Conservation (phyloP, 805 yeast species). For the Priceomyces castillae region DNA sequence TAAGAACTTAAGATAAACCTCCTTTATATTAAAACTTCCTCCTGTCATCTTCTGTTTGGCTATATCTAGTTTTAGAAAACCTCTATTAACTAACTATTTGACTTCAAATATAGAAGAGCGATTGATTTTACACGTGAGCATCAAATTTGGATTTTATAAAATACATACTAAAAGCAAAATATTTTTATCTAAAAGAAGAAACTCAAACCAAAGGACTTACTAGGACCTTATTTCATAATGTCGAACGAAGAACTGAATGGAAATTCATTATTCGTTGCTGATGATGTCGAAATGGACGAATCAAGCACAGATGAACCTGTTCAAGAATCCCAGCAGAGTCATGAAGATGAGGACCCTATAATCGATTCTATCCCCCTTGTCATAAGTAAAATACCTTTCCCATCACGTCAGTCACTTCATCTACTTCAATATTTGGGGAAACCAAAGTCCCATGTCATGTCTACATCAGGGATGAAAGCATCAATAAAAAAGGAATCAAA, state of each 20-base stretch:
- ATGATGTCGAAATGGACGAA: conserved; percentile 20
- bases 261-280: conserved; percentile 20
- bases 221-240: background rate
- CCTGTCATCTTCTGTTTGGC: conserved; percentile 6
- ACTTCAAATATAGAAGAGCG: no score
- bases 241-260: background rate
- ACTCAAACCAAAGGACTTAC: background rate
- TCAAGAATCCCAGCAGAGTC: background rate
- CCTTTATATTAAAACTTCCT: conserved; percentile 67
- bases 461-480: conserved; percentile 34
- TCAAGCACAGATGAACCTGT: conserved; percentile 11
- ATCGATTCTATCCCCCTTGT: conserved; percentile 37
- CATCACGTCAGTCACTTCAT: conserved; percentile 29
- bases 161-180: background rate
- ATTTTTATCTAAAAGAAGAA: background rate
- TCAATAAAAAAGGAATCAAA: conserved; percentile 61
- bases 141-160: background rate
- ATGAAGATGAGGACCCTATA: conserved; percentile 35
- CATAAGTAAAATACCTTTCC: conserved; percentile 23
- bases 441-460: conserved; percentile 40
- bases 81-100: no score
- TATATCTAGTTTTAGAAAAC: background rate
- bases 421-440: conserved; percentile 54
- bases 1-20: conserved; percentile 74
- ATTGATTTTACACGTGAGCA: background rate